Percentiles rank a stretch among this genome's conserved stretches.
Conservation (phyloP, 1,284 basidiomycete species). For the Pisolithus thermaeus region DNA sequence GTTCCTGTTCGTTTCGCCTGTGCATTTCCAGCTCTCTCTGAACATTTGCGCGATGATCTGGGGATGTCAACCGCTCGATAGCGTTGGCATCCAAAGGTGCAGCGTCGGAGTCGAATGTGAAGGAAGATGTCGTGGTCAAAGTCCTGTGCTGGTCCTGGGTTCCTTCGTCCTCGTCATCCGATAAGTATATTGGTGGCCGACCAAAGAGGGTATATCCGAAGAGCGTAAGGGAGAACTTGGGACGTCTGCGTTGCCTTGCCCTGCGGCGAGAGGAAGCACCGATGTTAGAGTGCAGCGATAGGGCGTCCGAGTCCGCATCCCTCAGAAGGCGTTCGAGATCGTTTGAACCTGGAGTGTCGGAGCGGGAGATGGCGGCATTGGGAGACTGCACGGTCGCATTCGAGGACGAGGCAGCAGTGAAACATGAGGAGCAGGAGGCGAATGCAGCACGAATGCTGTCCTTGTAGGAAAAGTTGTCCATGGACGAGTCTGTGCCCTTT, state of each 20-base stretch:
- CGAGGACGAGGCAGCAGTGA: slow-evolving; percentile 30
- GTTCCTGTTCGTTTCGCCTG: slow-evolving; percentile 33
- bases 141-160: slow-evolving; percentile 11
- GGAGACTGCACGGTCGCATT: slow-evolving; percentile 12
- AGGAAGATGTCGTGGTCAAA: slow-evolving; percentile 34
- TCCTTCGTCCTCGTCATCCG: slow-evolving; percentile 43
- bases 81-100: slow-evolving; percentile 50
- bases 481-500: slow-evolving; percentile 13
- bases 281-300: slow-evolving; percentile 62
- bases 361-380: slow-evolving; percentile 31
- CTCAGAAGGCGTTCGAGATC: slow-evolving; percentile 57
- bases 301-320: slow-evolving; percentile 45
- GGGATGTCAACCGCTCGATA: slow-evolving; percentile 43
- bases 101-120: slow-evolving; percentile 63
- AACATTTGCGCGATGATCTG: slow-evolving; percentile 28
- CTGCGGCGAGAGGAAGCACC: slow-evolving; percentile 33
- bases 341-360: slow-evolving; percentile 42
- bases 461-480: slow-evolving; percentile 56
- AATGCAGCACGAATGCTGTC: slow-evolving; percentile 53
- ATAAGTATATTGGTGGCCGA: slow-evolving; percentile 48
- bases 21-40: slow-evolving; percentile 28
- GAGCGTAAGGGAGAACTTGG: slow-evolving; percentile 46
- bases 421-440: slow-evolving; percentile 54
- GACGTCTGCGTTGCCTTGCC: slow-evolving; percentile 29
- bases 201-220: slow-evolving; percentile 66